Conservation (phyloP, 2,329 filamentous ascomycete genomes). For the Xylariaceae sp. region DNA sequence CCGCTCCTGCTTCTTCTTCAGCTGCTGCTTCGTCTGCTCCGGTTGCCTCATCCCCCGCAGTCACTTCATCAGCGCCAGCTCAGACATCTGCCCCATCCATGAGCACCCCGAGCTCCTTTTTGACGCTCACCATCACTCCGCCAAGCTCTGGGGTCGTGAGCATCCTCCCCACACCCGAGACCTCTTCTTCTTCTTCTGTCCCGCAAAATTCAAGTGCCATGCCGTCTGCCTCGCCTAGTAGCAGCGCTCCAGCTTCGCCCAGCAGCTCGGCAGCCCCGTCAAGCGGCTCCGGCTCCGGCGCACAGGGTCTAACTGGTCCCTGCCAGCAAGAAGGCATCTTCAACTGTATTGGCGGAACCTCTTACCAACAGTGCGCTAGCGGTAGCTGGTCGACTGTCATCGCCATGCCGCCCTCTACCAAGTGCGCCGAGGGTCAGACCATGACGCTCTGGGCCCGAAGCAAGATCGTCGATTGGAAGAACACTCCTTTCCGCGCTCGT, state of each 20-base stretch:
- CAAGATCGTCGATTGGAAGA: background rate
- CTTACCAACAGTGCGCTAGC: slow-evolving; percentile 34
- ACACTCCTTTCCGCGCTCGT: background rate
- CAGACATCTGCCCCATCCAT: slow-evolving; percentile 3
- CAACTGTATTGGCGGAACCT: slow-evolving; percentile 31
- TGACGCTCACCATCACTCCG: slow-evolving; percentile 1
- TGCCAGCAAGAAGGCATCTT: slow-evolving; percentile 32
- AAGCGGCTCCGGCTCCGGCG: slow-evolving; percentile 7
- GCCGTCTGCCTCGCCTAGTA: slow-evolving; percentile 4
- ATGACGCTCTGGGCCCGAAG: slow-evolving; percentile 27
- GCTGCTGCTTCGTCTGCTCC: background rate
- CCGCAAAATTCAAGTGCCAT: slow-evolving; percentile 4
- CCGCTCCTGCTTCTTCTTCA: background rate
- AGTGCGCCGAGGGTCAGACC: slow-evolving; percentile 28
- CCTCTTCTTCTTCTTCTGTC: slow-evolving; percentile 7
- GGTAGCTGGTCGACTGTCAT: slow-evolving; percentile 29
- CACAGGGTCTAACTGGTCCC: slow-evolving; percentile 26
- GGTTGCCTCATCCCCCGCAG: background rate
- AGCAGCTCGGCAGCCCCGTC: background rate
- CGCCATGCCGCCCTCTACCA: slow-evolving; percentile 28
- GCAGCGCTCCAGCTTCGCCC: slow-evolving; percentile 6
- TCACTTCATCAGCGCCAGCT: slow-evolving; percentile 6
- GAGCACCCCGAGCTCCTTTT: background rate
- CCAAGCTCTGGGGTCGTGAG: slow-evolving; percentile 7
- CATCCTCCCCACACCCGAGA: background rate